These are phyloP conservation scores for Saxophila tyrrhenica DNA, from an alignment of 495 filamentous ascomycete genomes.

Conservation along the genomic window DNA sequence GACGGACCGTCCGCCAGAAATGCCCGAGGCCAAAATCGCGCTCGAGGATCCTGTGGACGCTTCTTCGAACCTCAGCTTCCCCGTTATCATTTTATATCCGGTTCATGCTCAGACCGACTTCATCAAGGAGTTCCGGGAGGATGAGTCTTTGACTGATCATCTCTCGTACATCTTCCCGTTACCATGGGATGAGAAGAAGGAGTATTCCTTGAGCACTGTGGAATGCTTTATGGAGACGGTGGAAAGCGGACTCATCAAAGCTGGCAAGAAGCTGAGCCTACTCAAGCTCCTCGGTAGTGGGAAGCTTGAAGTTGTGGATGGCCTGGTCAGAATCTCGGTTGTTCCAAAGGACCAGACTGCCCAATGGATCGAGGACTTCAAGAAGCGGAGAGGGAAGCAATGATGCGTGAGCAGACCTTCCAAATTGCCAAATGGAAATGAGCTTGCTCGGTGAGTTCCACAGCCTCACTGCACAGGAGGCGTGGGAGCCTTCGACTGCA, in stretches of 20 bases:
- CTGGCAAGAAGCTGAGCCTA: slow-evolving; percentile 72
- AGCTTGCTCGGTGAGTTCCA: not conserved
- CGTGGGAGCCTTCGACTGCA: not conserved
- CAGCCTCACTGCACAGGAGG: slow-evolving; percentile 8
- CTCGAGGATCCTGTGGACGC: slow-evolving; percentile 64
- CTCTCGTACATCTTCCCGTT: slow-evolving; percentile 67
- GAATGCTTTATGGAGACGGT: slow-evolving; percentile 84
- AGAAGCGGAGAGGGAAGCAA: slow-evolving; percentile 44
- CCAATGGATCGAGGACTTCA: slow-evolving; percentile 76
- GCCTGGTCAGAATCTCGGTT: slow-evolving; percentile 66
- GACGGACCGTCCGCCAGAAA: slow-evolving; percentile 63
- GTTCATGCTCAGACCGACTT: slow-evolving; percentile 72
- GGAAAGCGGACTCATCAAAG: slow-evolving; percentile 70
- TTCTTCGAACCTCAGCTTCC: slow-evolving; percentile 58
- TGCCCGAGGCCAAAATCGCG: slow-evolving; percentile 46
- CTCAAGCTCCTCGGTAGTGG: slow-evolving; percentile 60
- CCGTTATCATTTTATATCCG: slow-evolving; percentile 74
- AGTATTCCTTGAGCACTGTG: slow-evolving; percentile 54
- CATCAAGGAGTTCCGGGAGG: slow-evolving; percentile 72
- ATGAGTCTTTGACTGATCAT: slow-evolving; percentile 55
- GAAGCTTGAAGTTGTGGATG: slow-evolving; percentile 82
- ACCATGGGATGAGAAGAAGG: slow-evolving; percentile 68
- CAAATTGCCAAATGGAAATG: too few relatives aligned
- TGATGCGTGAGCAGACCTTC: too few relatives aligned
- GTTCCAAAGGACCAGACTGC: slow-evolving; percentile 56